Evolutionary conservation across 345 rosid genomes (phyloP).

Genomic region (Syzygium grande): DNA sequence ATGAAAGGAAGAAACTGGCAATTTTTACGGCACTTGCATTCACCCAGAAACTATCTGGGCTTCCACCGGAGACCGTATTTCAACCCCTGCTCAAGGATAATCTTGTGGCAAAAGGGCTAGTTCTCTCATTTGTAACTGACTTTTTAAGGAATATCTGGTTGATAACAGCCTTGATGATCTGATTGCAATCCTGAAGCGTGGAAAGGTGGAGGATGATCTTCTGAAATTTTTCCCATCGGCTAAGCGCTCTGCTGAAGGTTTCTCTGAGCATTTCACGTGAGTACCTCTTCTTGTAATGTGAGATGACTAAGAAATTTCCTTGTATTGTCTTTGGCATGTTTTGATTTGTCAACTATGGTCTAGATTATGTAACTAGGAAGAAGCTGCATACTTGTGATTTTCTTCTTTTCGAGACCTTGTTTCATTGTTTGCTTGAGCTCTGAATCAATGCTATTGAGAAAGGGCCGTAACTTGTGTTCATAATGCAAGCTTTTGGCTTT

Average conservation of each 20-base stretch:
- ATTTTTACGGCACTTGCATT: conserved; percentile 96
- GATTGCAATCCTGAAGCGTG: conserved; percentile 86
- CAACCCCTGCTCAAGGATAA: conserved; percentile 97
- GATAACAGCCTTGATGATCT: conserved; percentile 96
- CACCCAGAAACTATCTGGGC: conserved; percentile 96
- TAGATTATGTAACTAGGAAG: background rate
- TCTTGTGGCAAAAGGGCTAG: conserved; percentile 99
- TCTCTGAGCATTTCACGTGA: conserved; percentile 97
- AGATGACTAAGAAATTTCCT: background rate
- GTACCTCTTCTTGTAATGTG: conserved; percentile 11
- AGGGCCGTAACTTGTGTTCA: background rate
- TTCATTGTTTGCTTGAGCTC: background rate
- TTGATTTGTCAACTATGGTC: background rate
- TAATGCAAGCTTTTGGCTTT: background rate
- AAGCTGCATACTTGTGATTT: background rate
- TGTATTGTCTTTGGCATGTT: background rate
- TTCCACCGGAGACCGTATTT: conserved; percentile 95
- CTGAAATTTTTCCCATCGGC: conserved; percentile 76
- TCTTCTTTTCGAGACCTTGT: background rate
- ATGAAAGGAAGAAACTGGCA: conserved; percentile 97
- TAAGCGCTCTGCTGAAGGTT: conserved; percentile 79
- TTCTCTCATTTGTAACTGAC: conserved; percentile 86
- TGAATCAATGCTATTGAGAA: background rate
- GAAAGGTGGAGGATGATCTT: conserved; percentile 92
- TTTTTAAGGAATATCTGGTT: conserved; percentile 94